Conservation (phyloP, 495 filamentous ascomycete genomes). For the Symbiotaphrina buchneri region DNA sequence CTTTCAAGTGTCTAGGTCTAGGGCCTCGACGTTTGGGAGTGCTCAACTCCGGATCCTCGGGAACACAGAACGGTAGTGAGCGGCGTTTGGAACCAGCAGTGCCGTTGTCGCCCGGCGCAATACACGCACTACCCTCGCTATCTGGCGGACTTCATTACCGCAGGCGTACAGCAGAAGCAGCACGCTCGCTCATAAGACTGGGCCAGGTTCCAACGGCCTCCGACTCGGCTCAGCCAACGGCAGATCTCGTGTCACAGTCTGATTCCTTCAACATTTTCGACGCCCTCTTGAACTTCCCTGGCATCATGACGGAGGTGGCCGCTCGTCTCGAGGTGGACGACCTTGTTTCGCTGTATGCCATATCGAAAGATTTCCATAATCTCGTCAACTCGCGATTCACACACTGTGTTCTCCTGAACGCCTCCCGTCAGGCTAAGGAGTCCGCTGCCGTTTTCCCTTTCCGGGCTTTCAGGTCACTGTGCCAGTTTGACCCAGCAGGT, state of each 20-base stretch:
- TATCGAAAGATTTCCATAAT: slow-evolving; percentile 29
- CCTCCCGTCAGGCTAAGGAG: slow-evolving; percentile 17
- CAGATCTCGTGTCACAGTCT: neutral
- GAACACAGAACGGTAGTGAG: too few species aligned
- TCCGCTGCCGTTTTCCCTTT: slow-evolving; percentile 25
- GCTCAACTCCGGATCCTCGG: too few species aligned
- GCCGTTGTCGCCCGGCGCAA: too few species aligned
- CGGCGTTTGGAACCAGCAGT: too few species aligned
- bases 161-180: neutral
- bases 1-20: too few species aligned
- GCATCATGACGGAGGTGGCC: slow-evolving; percentile 25
- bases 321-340: slow-evolving; percentile 22
- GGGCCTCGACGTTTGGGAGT: too few species aligned
- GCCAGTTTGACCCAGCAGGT: slow-evolving; percentile 21
- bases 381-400: slow-evolving; percentile 21
- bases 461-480: slow-evolving; percentile 24
- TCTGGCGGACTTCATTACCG: too few species aligned
- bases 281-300: slow-evolving; percentile 20
- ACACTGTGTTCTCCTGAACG: slow-evolving; percentile 18
- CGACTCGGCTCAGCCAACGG: too few species aligned
- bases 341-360: slow-evolving; percentile 30
- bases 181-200: neutral
- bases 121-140: too few species aligned
- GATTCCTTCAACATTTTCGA: slow-evolving; percentile 19
- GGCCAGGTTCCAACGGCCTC: too few species aligned